phyloP scores from a whole-genome alignment of 2,329 filamentous ascomycete genomes.

The Trichothecium roseum region DNA sequence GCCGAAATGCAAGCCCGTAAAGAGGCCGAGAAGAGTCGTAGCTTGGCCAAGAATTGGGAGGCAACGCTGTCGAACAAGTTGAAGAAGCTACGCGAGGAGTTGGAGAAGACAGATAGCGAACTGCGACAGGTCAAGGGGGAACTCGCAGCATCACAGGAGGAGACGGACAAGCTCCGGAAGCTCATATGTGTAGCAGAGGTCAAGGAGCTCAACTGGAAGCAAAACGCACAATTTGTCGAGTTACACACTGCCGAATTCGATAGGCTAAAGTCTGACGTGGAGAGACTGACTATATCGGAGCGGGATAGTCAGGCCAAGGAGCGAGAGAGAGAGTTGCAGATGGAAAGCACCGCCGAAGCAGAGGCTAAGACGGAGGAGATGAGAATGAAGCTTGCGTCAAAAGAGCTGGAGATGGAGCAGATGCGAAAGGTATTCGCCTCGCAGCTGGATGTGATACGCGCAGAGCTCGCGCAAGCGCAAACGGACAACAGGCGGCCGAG shows the following conservation, averaged over 20 bases:
- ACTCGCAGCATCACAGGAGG: slow-evolving; percentile 44
- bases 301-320: slow-evolving; percentile 55
- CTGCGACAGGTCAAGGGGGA: slow-evolving; percentile 46
- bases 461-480: slow-evolving; percentile 29
- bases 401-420: slow-evolving; percentile 34
- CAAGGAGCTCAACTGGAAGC: slow-evolving; percentile 52
- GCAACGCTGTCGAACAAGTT: slow-evolving; percentile 58
- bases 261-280: slow-evolving; percentile 46
- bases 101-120: slow-evolving; percentile 52
- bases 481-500: slow-evolving; percentile 13
- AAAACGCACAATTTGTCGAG: slow-evolving; percentile 54
- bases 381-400: slow-evolving; percentile 43
- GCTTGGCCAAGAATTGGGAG: slow-evolving; percentile 70
- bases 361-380: slow-evolving; percentile 49
- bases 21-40: slow-evolving; percentile 61
- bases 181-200: slow-evolving; percentile 61
- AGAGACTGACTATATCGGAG: slow-evolving; percentile 49
- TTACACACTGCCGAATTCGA: slow-evolving; percentile 51
- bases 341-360: slow-evolving; percentile 47
- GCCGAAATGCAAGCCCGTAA: slow-evolving; percentile 59
- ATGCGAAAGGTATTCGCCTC: slow-evolving; percentile 32
- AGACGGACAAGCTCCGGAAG: slow-evolving; percentile 53
- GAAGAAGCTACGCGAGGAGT: slow-evolving; percentile 56
- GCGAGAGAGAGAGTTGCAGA: slow-evolving; percentile 44
- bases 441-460: slow-evolving; percentile 37